Conservation (phyloP, 2,329 filamentous ascomycete species). For the Knufia petricola region DNA sequence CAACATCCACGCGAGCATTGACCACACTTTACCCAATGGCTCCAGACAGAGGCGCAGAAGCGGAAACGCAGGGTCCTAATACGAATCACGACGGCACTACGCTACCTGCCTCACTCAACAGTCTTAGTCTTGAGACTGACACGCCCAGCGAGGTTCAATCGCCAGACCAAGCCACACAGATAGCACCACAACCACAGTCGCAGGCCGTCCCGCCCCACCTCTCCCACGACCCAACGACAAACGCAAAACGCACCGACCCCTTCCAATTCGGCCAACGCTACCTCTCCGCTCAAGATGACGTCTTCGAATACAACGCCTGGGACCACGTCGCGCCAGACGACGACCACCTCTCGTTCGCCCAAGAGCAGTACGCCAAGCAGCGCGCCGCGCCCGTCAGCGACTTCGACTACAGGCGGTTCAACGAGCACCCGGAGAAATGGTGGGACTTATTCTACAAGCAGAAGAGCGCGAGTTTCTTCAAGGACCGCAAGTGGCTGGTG, state of each 20-base stretch:
- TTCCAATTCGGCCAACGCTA: constrained; percentile 92
- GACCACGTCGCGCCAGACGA: constrained; percentile 93
- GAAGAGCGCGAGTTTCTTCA: constrained; percentile 96
- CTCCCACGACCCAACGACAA: constrained; percentile 63
- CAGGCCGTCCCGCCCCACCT: constrained; percentile 47
- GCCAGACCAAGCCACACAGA: neutral
- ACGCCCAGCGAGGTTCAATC: neutral
- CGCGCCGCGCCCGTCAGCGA: constrained; percentile 78
- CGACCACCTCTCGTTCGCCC: constrained; percentile 74
- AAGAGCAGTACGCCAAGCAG: constrained; percentile 76
- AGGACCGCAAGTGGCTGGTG: constrained; percentile 91
- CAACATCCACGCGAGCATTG: neutral
- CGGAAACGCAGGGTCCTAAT: no score
- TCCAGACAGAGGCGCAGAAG: constrained; percentile 18
- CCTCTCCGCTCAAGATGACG: constrained; percentile 63
- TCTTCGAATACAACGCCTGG: constrained; percentile 98
- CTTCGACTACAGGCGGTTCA: constrained; percentile 87
- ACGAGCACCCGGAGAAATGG: constrained; percentile 83
- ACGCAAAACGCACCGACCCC: constrained; percentile 78
- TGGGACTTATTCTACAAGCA: constrained; percentile 99
- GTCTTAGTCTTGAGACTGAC: neutral
- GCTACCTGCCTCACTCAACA: no score
- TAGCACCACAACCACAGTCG: neutral
- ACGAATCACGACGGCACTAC: no score
- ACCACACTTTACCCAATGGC: constrained; percentile 13